Percentiles rank a stretch among this genome's conserved stretches.
Evolutionary conservation across 148 eudicot genomes (phyloP).

Genomic region (Vaccinium corymbosum): DNA sequence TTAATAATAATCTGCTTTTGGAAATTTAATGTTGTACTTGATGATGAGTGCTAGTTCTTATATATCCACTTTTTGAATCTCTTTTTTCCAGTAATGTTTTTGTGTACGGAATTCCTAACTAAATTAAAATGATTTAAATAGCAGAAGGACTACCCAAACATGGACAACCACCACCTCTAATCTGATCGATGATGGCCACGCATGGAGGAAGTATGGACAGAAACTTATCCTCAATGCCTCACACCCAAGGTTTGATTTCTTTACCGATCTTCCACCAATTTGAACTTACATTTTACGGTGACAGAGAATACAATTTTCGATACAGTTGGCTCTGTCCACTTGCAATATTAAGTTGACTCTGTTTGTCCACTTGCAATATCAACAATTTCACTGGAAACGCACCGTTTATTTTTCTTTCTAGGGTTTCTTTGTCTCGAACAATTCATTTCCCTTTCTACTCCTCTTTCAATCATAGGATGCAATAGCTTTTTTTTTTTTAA

Average conservation of each 20-base stretch:
- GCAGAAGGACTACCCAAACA: conserved; percentile 34
- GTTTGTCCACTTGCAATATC: background rate
- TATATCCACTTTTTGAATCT: no score
- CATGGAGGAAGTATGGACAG: conserved; percentile 53
- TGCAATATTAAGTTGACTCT: no score
- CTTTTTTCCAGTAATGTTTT: no score
- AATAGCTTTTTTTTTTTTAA: no score
- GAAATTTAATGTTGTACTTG: background rate
- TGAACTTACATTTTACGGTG: no score
- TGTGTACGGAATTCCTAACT: background rate
- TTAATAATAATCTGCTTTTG: background rate
- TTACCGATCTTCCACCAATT: background rate
- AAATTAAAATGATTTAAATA: background rate
- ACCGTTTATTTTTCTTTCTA: no score
- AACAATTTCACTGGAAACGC: background rate
- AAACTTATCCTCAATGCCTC: conserved; percentile 39
- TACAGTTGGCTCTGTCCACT: no score
- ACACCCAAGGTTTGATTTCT: conserved; percentile 38
- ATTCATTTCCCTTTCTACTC: no score
- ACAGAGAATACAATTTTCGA: no score
- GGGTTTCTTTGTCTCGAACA: no score
- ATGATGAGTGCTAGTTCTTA: no score
- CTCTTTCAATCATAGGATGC: no score
- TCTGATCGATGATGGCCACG: conserved; percentile 39
- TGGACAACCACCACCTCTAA: conserved; percentile 13